Base-by-base conservation (phyloP, 768 basidiomycete species). In the Hortiboletus campestris region DNA sequence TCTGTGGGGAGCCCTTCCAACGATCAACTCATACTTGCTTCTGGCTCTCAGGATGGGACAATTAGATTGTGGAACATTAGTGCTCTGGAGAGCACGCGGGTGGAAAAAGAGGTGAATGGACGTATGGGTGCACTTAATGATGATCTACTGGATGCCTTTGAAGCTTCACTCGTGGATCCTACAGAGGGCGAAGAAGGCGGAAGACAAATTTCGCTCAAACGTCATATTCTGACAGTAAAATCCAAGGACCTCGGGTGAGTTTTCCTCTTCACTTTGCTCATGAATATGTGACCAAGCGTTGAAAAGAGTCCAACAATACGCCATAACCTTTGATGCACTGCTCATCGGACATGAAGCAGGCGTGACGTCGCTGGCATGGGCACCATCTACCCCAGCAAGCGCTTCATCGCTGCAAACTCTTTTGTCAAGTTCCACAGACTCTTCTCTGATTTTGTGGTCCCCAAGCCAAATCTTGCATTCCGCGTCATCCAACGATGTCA, bases 301-400 rank as follows among this genome's bases (percentile, higher is more conserved):
- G 16, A 38, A 43, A 61, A 84, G 81, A 35, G 43, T 58, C 11
- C 71, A 70, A 42, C 83, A 84, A 54, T 96, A 84, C 66, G 84
- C 88, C 8, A 82, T 97, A 36, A 91, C 89, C 1, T 93, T 98
- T 52, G 97, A 98, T 64, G 94, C 97, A 2, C 82, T 99, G 11
- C 80, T 99, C 19, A 76, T 98, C 22, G 96, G 97, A n/a, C 97
- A 99, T 64, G 97, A 99, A 75, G 89, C 88, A 7, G 91, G 90
- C 28, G 76, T 99, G 28, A 97, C 96, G 0, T 89, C 87, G 32
- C 69, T 98, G n/a, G 76, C 85, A 34, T 99, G 95, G 94, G 79
- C 86, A 12, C 84, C 88, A 1, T 65, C 66, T 35, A 32, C 58
- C 7, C 64, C 73, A 13, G 34, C 44, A 9, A 25, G 55, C 9